Base-by-base conservation (phyloP, 139 green algal species). In the Picochlorum sp. region DNA sequence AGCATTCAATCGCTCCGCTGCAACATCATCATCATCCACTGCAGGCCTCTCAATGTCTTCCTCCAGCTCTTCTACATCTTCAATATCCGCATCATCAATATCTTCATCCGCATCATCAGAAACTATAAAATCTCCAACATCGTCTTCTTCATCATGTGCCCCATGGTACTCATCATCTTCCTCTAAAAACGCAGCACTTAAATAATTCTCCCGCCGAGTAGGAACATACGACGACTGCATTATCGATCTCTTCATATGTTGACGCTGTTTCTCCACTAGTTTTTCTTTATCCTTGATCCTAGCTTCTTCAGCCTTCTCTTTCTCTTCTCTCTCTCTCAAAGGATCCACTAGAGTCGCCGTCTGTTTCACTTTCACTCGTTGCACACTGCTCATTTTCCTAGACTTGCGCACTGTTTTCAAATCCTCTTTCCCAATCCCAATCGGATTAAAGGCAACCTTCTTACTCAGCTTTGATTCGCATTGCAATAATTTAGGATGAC, bases 401-500 rank as follows among this genome's bases (percentile, higher is more conserved):
- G 31, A 59, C 57, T 2, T 65, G 61, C 35, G 92, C 66, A 24
- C 73, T 66, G 37, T 75, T 74, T 70, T 93, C 82, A 7, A 81
- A 64, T 41, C 56, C 67, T 56, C 59, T 80, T 43, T 76, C 57
- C 47, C 90, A 57, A 10, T 47, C 20, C 57, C 80, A 50, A 72
- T 72, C 13, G 87, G 86, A 26, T 72, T 71, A 36, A 93, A 75
- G 8, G 61, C 63, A 33, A 92, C 56, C 52, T 82, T 83, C 26
- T 36, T 60, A 8, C 45, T 50, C 18, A 95, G 62, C n/a, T 72
- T 64, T 8, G 71, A 79, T 61, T 92, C 80, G 8, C 72, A 80
- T 76, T 94, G 65, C 12, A 75, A 68, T 22, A 78, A 50, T 16
- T 55, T 49, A 22, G 54, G 52, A 65, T 83, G 32, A 26, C 76